Evolutionary conservation across 129 eudicot genomes (phyloP), one percentile per base, ranked within the genome.

Genomic region (Chrysanthemum lavandulifolium): DNA sequence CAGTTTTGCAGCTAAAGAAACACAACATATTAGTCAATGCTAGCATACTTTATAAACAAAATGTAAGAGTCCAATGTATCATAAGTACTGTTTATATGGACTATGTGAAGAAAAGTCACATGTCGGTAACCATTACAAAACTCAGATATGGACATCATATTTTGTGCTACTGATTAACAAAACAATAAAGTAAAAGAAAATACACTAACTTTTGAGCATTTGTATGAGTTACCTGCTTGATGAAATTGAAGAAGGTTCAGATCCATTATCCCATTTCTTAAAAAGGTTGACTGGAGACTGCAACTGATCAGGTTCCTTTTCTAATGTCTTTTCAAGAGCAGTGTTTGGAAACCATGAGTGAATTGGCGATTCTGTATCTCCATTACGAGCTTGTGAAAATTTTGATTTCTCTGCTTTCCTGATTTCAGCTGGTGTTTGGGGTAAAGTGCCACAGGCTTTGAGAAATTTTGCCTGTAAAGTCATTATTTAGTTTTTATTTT

Each of bases 361-460:
- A 54, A 77, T 73, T 48, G 78, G 73, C 62, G 54, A 47, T 61
- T 81, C 82, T 43, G 67, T 29, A 51, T 81, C 83, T 54, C 43
- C 81, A 33, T 27, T 68, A 10, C 7, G 63, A 14, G 82, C 16
- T 61, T 64, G 76, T 66, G 76, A 65, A 66, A 77, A 80, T 57
- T 58, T 82, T 29, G 76, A 69, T 68, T 61, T 67, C 58, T 33
- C 16, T 21, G 78, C 59, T 27, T 79, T 87, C 45, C 88, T 88
- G 75, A 93, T 78, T 79, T 93, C 97, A 49, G 68, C 76, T 33
- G 98, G 98, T 67, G 97, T 93, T 75, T 87, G 81, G 11, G 84
- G 87, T 80, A 93, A 50, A 68, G 98, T 93, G 56, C 97, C 97
- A 73, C 96, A 87, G 67, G 96, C 89, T 82, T 90, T 90, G 45